Base-by-base conservation (phyloP, 768 basidiomycete species). In the Leccinum boreale region DNA sequence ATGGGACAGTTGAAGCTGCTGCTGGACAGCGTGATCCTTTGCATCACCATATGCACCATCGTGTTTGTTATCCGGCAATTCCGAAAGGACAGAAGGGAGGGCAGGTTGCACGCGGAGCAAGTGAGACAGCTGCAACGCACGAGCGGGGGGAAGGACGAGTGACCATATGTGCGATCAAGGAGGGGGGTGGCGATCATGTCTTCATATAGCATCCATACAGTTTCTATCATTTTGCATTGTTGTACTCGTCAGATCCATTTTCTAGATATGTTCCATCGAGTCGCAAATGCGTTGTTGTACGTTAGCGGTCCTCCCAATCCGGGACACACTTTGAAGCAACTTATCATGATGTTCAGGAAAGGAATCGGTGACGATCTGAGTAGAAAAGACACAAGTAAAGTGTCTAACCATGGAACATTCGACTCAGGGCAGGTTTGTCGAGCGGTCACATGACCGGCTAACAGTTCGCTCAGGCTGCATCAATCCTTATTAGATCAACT, bases 391-490 rank as follows among this genome's bases (percentile, higher is more conserved):
- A 28, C 4, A 5, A 23, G 45, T n/a, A 29, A 29, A 29, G 29
- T 29, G 3, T 10, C 10, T 31, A 2, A 17, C 21, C 66, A 58
- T 55, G 58, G 55, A 60, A 58, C 60, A 57, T 28, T 29, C 11
- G 3, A 55, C 55, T 69, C 53, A 73, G 71, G 71, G 71, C 65
- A 71, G 62, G 69, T 57, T 45, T 53, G 48, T 52, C 3, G 1
- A 11, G 3, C 9, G n/a, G 42, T 65, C 66, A 69, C 58, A 49
- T 70, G 64, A 61, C 49, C 46, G 9, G 45, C 5, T 56, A 50
- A 17, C 7, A 26, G 2, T 14, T 17, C 17, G 17, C 24, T n/a
- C 11, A 10, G 26, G 26, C 26, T 8, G 26, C 26, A 28, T 28
- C 8, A 9, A 9, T 28, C 2, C 26, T 8, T 8, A 26, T 26